Conservation (phyloP, 2,329 filamentous ascomycete species). For the Penicillium sumatraense region DNA sequence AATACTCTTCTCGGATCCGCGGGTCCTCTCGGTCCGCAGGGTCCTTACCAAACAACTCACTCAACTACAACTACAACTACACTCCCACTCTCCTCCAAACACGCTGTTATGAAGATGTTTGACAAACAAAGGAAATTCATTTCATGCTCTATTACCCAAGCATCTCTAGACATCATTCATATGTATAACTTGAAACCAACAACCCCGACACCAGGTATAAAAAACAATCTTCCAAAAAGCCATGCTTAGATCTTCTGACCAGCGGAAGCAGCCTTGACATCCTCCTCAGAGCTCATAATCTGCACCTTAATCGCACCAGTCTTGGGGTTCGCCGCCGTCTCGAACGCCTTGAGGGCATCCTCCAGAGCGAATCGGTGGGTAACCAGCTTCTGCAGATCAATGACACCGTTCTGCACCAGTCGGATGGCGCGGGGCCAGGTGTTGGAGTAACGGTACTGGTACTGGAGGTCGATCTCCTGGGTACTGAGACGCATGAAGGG, state of each 20-base stretch:
- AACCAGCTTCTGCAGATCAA: constrained; percentile 80
- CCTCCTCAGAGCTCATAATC: constrained; percentile 64
- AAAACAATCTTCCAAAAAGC: too few relatives aligned
- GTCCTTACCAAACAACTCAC: too few relatives aligned
- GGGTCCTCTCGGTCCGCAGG: too few relatives aligned
- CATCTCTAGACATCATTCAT: constrained; percentile 28
- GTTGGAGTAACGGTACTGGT: constrained; percentile 96
- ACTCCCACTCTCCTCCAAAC: not conserved
- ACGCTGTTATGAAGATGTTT: not conserved
- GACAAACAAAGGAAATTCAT: constrained; percentile 14
- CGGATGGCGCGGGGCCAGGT: constrained; percentile 95
- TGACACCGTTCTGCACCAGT: constrained; percentile 79
- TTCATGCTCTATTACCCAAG: constrained; percentile 17
- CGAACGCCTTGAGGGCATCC: constrained; percentile 86
- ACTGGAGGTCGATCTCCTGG: constrained; percentile 90
- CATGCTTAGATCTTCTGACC: constrained; percentile 31
- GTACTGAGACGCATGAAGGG: constrained; percentile 94
- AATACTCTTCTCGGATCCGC: too few relatives aligned
- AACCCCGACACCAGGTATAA: constrained; percentile 3
- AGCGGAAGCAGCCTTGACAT: constrained; percentile 40
- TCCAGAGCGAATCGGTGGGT: constrained; percentile 87
- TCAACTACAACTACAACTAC: too few relatives aligned
- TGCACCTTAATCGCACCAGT: constrained; percentile 97
- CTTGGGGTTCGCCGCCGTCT: constrained; percentile 83
- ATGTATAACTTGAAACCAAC: constrained; percentile 7